Conservation (phyloP, 345 rosid species). For the Pseudoturritis turrita region DNA sequence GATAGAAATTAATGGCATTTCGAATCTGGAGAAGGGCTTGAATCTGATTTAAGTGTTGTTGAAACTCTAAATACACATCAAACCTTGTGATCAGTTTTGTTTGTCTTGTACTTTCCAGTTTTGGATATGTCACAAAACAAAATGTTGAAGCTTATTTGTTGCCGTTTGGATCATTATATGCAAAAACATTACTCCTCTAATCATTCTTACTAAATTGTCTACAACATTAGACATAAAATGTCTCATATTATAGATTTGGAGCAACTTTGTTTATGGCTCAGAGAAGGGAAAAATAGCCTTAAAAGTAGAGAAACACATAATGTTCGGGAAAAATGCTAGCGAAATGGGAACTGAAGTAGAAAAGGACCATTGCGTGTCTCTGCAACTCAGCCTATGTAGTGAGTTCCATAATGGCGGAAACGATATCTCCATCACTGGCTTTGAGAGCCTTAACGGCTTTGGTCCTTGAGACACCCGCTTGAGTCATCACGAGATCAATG, state of each 20-base stretch:
- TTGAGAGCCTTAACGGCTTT: conserved; percentile 84
- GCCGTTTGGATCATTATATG: neutral
- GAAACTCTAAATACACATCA: neutral
- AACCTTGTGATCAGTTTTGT: neutral
- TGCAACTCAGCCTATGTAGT: conserved; percentile 45
- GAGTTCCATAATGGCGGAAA: conserved; percentile 93
- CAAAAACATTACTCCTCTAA: neutral
- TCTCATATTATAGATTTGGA: neutral
- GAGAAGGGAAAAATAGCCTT: neutral
- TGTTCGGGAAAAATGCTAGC: neutral
- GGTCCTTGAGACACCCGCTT: conserved; percentile 66
- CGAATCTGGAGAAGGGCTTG: neutral
- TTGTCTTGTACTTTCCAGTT: neutral
- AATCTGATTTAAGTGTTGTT: neutral
- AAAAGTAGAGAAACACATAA: neutral
- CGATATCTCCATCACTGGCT: conserved; percentile 66
- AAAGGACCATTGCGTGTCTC: neutral
- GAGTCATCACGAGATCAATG: conserved; percentile 86
- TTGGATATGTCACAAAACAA: neutral
- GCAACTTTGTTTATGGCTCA: conserved; percentile 14
- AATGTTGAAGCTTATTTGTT: neutral
- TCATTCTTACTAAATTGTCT: neutral
- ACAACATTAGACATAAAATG: neutral
- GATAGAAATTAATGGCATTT: neutral
- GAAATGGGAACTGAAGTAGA: neutral